Evolutionary conservation across 148 eudicot species (phyloP).

Genomic region (Gaultheria prostrata): DNA sequence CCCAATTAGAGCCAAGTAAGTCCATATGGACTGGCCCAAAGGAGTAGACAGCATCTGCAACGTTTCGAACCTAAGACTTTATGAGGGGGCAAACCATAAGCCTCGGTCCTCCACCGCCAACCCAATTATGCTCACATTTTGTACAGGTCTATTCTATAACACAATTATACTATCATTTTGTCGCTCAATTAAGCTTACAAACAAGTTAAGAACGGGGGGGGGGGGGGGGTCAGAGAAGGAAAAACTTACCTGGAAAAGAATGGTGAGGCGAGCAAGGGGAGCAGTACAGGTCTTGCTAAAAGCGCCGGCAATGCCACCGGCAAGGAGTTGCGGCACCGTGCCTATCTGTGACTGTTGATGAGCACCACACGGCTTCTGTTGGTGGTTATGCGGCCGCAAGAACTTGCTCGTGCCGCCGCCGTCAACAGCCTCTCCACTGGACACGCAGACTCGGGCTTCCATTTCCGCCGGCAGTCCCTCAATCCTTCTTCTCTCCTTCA

Average conservation of each 20-base stretch:
- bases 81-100: too few species aligned
- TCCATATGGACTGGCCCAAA: too few species aligned
- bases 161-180: not conserved
- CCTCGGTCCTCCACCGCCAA: too few species aligned
- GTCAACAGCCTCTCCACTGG: slow-evolving; percentile 27
- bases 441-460: slow-evolving; percentile 35
- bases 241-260: slow-evolving; percentile 74
- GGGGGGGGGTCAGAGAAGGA: not conserved
- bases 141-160: too few species aligned
- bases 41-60: too few species aligned
- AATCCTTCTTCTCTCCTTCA: not conserved
- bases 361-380: slow-evolving; percentile 6
- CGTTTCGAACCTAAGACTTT: too few species aligned
- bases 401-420: slow-evolving; percentile 29
- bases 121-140: too few species aligned
- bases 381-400: slow-evolving; percentile 24
- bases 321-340: slow-evolving; percentile 35
- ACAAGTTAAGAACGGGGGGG: not conserved
- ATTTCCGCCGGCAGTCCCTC: slow-evolving; percentile 8
- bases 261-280: slow-evolving; percentile 84
- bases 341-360: slow-evolving; percentile 26
- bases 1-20: too few species aligned
- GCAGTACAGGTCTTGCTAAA: slow-evolving; percentile 44
- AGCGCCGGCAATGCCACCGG: slow-evolving; percentile 62
- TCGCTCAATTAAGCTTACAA: not conserved